Percentiles rank a stretch among this genome's conserved stretches.
Evolutionary conservation across 257 asterid genomes (phyloP).

Genomic region (Linderniella brevidens): DNA sequence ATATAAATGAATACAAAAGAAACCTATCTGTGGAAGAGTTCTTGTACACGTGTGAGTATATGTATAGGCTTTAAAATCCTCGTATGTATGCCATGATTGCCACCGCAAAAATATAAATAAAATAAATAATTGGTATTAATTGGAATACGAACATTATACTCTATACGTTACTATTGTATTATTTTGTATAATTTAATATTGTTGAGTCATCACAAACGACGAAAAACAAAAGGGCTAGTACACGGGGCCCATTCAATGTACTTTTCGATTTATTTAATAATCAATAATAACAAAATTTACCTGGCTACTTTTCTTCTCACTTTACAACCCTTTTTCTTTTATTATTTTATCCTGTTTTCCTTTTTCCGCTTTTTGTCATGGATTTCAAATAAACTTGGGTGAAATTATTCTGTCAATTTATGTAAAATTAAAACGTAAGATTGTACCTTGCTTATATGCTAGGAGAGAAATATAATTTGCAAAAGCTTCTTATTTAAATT

Average conservation of each 20-base stretch:
- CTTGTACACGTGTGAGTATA: too few species aligned
- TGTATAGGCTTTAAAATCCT: too few species aligned
- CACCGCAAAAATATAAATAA: constrained; percentile 8
- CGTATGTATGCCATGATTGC: constrained; percentile 8
- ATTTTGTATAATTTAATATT: too few species aligned
- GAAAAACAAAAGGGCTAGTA: constrained; percentile 22
- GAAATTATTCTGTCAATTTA: neutral
- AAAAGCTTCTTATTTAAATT: too few species aligned
- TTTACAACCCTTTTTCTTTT: constrained; percentile 8
- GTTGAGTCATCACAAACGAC: constrained; percentile 48
- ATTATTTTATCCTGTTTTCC: constrained; percentile 8
- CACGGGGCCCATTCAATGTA: constrained; percentile 25
- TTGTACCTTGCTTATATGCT: too few species aligned
- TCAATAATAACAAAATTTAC: constrained; percentile 22
- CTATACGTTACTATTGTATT: constrained; percentile 23
- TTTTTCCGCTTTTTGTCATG: constrained; percentile 11
- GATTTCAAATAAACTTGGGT: neutral
- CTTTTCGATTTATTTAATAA: constrained; percentile 17
- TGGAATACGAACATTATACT: constrained; percentile 29
- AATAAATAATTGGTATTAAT: constrained; percentile 6
- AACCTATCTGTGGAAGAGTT: too few species aligned
- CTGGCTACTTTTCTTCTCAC: constrained; percentile 13
- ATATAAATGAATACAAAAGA: too few species aligned
- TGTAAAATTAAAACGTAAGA: neutral
- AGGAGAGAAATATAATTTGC: too few species aligned